phyloP scores from a whole-genome alignment of 164 flowering plant genomes.

The Euptelea pleiosperma region DNA sequence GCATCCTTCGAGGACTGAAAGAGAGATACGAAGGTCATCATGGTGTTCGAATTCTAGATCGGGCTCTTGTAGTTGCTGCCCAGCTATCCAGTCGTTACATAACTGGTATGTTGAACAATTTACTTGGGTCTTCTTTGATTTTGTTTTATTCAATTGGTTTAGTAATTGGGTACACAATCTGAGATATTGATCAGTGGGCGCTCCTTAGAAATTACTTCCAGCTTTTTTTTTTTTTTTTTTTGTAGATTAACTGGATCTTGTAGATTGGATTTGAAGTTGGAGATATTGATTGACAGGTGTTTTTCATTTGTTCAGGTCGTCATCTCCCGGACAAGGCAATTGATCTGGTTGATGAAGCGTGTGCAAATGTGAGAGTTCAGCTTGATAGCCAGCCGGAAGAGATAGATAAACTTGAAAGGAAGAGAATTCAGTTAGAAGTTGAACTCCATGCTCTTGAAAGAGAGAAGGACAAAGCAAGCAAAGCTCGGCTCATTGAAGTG shows the following conservation, averaged over 20 bases:
- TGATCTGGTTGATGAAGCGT: conserved; percentile 90
- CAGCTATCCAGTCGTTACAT: conserved; percentile 71
- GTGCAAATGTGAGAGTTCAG: conserved; percentile 93
- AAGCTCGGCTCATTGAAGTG: conserved; percentile 77
- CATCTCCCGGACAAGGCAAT: conserved; percentile 91
- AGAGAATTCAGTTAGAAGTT: conserved; percentile 72
- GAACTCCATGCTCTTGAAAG: conserved; percentile 87
- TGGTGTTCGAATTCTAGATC: conserved; percentile 78
- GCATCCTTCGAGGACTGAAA: conserved; percentile 74
- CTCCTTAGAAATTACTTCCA: no score
- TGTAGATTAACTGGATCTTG: background rate
- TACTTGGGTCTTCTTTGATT: background rate
- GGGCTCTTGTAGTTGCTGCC: conserved; percentile 73
- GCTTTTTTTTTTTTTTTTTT: no score
- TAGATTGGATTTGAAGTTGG: background rate
- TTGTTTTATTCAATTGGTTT: no score
- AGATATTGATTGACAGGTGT: background rate
- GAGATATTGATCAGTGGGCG: no score
- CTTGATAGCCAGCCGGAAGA: conserved; percentile 92
- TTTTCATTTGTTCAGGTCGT: conserved; percentile 39
- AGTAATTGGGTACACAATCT: no score
- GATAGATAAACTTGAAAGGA: conserved; percentile 80
- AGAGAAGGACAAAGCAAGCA: conserved; percentile 91
- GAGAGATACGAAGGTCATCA: conserved; percentile 79
- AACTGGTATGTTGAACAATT: conserved; percentile 38